Evolutionary conservation across 164 flowering plant genomes (phyloP), one percentile per base, ranked within the genome.

Genomic region (Sextonia rubra): DNA sequence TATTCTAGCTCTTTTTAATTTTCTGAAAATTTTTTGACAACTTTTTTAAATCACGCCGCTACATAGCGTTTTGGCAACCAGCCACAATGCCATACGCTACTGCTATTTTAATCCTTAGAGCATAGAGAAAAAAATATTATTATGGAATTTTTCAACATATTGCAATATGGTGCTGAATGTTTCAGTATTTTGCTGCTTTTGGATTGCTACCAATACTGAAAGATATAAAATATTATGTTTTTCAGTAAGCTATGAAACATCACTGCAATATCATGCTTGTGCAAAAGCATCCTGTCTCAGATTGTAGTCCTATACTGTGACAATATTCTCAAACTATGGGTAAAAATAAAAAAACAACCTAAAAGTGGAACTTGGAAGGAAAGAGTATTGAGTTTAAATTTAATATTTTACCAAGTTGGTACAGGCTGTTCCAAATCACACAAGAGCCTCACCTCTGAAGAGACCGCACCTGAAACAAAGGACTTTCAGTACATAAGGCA

Each of bases 341-440:
- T 4, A 20, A 52, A 15, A 68, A n/a, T n/a, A 8, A 8, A 37
- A 37, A 37, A 37, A 52, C 20, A 52, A 52, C 7, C 58, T 20
- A 52, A 52, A 52, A 14, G 7, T 52, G 58, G 58, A 52, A 52
- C n/a, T 52, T 52, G 58, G 58, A 14, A 44, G 58, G 20, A 15
- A 15, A 20, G 58, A 52, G 17, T 5, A 3, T 15, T 17, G 58
- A 52, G 17, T 20, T 52, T 15, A 52, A 52, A 52, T 32, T 73
- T 12, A 29, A 29, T 27, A 9, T 30, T 66, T 72, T 82, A 93
- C 97, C 98, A 93, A 26, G 94, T 80, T 24, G 99, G 96, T 72
- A 86, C 91, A 47, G 98, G 82, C 80, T 87, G 94, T 81, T 87
- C 96, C 75, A 95, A 89, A 81, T 95, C 91, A 81, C 98, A 95